These are phyloP conservation scores for Limtongia smithiae DNA, from an alignment of 805 yeast species.

Conservation along the genomic window DNA sequence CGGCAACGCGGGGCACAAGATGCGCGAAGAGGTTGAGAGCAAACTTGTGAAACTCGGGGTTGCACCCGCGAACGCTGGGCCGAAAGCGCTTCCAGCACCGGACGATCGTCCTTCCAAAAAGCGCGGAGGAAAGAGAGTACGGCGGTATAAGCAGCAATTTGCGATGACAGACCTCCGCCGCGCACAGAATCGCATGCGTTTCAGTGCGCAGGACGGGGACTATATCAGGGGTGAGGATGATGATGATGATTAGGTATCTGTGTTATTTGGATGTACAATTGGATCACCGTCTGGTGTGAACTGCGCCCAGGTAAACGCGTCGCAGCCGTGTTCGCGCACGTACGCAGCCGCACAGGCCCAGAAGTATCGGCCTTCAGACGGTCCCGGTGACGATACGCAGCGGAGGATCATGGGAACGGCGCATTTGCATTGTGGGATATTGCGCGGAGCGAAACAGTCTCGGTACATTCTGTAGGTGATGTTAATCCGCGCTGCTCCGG, in stretches of 20 bases:
- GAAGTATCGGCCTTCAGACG: constrained; percentile 22
- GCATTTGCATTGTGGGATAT: constrained; percentile 45
- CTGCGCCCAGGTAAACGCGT: constrained; percentile 17
- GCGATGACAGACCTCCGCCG: constrained; percentile 75
- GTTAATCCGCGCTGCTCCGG: constrained; percentile 55
- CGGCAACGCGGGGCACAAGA: constrained; percentile 56
- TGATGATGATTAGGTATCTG: not conserved
- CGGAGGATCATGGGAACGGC: constrained; percentile 32
- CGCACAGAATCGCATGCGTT: constrained; percentile 79
- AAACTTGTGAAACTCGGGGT: constrained; percentile 68
- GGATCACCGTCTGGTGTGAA: constrained; percentile 23
- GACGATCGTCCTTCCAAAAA: constrained; percentile 71
- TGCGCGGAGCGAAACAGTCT: constrained; percentile 39
- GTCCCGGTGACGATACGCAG: constrained; percentile 20
- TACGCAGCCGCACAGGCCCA: constrained; percentile 30
- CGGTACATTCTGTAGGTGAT: constrained; percentile 62
- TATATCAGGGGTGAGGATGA: constrained; percentile 40
- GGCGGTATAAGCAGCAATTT: constrained; percentile 77
- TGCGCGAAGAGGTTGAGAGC: constrained; percentile 55
- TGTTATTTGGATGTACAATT: not conserved
- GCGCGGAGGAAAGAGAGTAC: constrained; percentile 77
- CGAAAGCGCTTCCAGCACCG: constrained; percentile 71
- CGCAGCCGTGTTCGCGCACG: constrained; percentile 27
- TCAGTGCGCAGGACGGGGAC: constrained; percentile 70
- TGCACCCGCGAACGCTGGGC: constrained; percentile 65